These are phyloP conservation scores for Gigaspora rosea DNA, from an alignment of 192 early-diverging fungal genomes.

Conservation along the genomic window DNA sequence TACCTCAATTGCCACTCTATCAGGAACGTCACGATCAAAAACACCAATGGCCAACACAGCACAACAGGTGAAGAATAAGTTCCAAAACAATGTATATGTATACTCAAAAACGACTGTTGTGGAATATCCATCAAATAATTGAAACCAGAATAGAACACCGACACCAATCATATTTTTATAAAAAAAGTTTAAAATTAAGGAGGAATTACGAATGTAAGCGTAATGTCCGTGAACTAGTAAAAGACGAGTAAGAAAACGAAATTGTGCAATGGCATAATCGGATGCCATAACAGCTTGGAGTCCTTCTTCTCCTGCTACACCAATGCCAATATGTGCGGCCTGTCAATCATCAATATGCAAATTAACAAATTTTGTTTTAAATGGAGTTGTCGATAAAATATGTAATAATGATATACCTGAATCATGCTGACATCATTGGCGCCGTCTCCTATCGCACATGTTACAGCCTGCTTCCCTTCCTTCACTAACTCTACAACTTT, in stretches of 20 bases:
- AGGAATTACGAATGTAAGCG: slow-evolving; percentile 58
- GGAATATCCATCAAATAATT: slow-evolving; percentile 79
- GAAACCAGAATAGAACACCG: slow-evolving; percentile 76
- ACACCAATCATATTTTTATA: slow-evolving; percentile 77
- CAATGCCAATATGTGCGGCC: slow-evolving; percentile 74
- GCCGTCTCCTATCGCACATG: slow-evolving; percentile 79
- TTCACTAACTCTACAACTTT: slow-evolving; percentile 73
- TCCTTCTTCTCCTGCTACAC: slow-evolving; percentile 78
- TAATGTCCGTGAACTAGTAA: slow-evolving; percentile 74
- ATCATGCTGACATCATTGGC: slow-evolving; percentile 86
- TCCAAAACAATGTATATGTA: slow-evolving; percentile 76
- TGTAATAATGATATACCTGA: slow-evolving; percentile 61
- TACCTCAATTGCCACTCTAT: slow-evolving; percentile 55
- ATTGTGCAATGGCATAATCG: slow-evolving; percentile 77
- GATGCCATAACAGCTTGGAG: slow-evolving; percentile 74
- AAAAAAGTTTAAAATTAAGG: slow-evolving; percentile 70
- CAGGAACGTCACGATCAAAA: slow-evolving; percentile 75
- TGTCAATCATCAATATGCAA: neutral
- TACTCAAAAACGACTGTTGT: slow-evolving; percentile 74
- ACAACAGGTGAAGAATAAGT: slow-evolving; percentile 75
- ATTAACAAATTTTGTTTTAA: neutral
- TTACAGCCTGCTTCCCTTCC: slow-evolving; percentile 61
- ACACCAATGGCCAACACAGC: slow-evolving; percentile 69
- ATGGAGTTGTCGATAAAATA: neutral
- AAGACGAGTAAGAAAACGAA: slow-evolving; percentile 63